Percentiles rank a stretch among this genome's conserved stretches.
phyloP scores from a whole-genome alignment of 75 land plant genomes.

The Larix kaempferi region DNA sequence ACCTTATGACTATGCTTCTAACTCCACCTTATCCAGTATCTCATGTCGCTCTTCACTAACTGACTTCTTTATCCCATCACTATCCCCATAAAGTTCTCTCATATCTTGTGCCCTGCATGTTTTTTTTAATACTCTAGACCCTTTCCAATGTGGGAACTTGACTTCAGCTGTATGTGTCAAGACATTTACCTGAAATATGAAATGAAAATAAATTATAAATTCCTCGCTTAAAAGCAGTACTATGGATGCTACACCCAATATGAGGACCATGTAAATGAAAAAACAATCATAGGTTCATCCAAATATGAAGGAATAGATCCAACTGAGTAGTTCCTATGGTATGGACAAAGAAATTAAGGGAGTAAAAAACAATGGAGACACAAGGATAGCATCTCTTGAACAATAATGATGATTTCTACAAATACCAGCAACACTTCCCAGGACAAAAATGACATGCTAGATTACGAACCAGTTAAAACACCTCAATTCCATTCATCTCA shows the following conservation, averaged over 20 bases:
- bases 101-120: constrained; percentile 30
- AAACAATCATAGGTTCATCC: background rate
- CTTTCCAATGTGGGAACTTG: constrained; percentile 18
- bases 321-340: background rate
- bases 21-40: background rate
- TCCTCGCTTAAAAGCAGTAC: background rate
- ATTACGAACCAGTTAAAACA: no score
- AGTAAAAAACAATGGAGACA: background rate
- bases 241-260: background rate
- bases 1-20: background rate
- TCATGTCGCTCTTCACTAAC: background rate
- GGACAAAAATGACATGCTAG: no score
- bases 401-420: background rate
- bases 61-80: background rate
- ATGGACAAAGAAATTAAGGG: background rate
- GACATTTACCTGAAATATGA: constrained; percentile 66
- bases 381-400: background rate
- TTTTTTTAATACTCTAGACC: constrained; percentile 17
- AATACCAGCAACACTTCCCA: background rate
- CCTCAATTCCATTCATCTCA: background rate
- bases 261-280: background rate
- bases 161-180: constrained; percentile 69
- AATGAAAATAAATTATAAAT: background rate
- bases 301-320: background rate
- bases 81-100: background rate